Evolutionary conservation across 768 basidiomycete genomes (phyloP).

Genomic region (Trametes sanguinea): DNA sequence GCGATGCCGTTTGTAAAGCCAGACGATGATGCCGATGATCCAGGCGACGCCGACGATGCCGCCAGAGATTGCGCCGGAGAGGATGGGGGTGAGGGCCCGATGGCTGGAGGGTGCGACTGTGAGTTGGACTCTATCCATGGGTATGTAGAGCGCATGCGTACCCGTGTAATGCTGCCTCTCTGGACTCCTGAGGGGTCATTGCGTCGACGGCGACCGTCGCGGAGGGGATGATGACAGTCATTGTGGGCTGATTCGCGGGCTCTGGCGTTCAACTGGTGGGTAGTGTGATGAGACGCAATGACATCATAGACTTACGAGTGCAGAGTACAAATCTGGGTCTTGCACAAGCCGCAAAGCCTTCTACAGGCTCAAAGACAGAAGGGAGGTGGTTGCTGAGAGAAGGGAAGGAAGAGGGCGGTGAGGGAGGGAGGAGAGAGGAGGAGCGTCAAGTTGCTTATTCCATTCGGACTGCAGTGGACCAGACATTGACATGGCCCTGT

Average conservation of each 20-base stretch:
- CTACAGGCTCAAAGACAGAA: no score
- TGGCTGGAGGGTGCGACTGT: conserved; percentile 37
- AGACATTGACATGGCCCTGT: no score
- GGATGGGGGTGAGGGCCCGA: conserved; percentile 58
- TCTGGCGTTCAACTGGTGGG: not conserved
- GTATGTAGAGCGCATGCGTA: not conserved
- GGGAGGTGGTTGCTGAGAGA: no score
- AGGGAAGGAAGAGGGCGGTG: not conserved
- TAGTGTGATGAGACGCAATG: not conserved
- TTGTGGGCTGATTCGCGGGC: not conserved
- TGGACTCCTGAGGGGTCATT: conserved; percentile 17
- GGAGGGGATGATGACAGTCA: conserved; percentile 13
- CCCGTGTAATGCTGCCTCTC: conserved; percentile 22
- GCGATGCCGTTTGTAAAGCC: conserved; percentile 54
- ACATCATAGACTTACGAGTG: conserved; percentile 5
- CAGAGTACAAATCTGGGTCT: no score
- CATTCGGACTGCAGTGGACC: no score
- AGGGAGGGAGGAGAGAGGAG: no score
- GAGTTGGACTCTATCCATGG: not conserved
- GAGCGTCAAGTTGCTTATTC: no score
- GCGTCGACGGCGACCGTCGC: conserved; percentile 13
- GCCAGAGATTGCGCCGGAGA: conserved; percentile 62
- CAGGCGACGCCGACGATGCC: conserved; percentile 50
- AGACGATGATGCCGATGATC: conserved; percentile 57
- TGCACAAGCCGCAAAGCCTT: no score